Percentiles rank a stretch among this genome's conserved stretches.
phyloP scores from a whole-genome alignment of 345 rosid genomes.

The Orychophragmus violaceus region DNA sequence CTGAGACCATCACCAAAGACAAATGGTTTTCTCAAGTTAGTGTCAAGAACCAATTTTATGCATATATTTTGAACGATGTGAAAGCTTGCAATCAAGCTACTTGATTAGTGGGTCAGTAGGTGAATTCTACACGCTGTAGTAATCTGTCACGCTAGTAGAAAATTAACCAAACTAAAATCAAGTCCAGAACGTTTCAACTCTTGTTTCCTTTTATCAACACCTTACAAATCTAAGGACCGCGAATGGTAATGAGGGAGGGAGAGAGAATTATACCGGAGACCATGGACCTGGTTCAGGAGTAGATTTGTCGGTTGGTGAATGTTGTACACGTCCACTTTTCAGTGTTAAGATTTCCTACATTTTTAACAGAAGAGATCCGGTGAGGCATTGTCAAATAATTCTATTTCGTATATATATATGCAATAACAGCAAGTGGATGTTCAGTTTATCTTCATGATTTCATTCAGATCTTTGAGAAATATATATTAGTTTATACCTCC shows the following conservation, averaged over 20 bases:
- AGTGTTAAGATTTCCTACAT: conserved; percentile 67
- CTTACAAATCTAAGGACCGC: not conserved
- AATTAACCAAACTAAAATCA: not conserved
- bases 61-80: not conserved
- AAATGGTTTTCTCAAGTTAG: not conserved
- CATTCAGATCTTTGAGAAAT: not conserved
- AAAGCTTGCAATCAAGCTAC: not conserved
- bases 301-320: conserved; percentile 78
- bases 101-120: not conserved
- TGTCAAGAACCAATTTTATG: not conserved
- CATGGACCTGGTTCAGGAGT: conserved; percentile 77
- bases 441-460: not conserved
- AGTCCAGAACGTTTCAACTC: not conserved
- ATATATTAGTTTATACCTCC: conserved; percentile 52
- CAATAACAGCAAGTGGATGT: not conserved
- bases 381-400: conserved; percentile 5
- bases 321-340: conserved; percentile 83
- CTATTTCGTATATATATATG: not conserved
- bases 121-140: not conserved
- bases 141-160: not conserved
- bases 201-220: not conserved
- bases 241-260: conserved; percentile 2
- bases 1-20: not conserved
- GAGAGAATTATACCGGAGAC: conserved; percentile 68
- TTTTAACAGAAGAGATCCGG: not conserved